These are phyloP conservation scores for Hemileccinum rubropunctum DNA, from an alignment of 768 basidiomycete genomes.

Conservation along the genomic window DNA sequence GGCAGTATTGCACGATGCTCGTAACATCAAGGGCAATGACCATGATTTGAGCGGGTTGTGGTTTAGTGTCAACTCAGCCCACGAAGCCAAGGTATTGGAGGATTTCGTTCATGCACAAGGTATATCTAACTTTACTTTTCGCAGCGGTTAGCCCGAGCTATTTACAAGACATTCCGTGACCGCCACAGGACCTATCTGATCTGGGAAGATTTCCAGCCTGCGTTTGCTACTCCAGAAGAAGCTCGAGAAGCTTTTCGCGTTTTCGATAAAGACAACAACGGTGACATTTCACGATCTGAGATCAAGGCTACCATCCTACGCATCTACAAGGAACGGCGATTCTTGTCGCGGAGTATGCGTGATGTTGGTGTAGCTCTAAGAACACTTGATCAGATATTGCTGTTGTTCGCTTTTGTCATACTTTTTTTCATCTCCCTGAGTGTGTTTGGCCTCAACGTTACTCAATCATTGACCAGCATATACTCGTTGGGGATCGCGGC, in stretches of 20 bases:
- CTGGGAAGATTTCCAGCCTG: conserved; percentile 68
- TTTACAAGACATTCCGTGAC: conserved; percentile 59
- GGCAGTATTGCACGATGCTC: conserved; percentile 74
- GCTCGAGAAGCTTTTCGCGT: conserved; percentile 70
- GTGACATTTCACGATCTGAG: conserved; percentile 73
- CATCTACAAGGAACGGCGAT: conserved; percentile 77
- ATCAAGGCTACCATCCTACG: conserved; percentile 66
- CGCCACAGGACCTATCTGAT: conserved; percentile 57
- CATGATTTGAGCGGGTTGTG: conserved; percentile 41
- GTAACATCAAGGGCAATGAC: conserved; percentile 57
- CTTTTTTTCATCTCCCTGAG: conserved; percentile 73
- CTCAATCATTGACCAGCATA: conserved; percentile 64
- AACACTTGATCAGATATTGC: conserved; percentile 61
- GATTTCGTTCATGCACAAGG: not conserved
- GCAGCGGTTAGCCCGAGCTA: conserved; percentile 66
- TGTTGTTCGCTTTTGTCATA: conserved; percentile 60
- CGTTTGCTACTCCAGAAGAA: conserved; percentile 53
- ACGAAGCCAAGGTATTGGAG: conserved; percentile 61
- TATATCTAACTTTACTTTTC: not conserved
- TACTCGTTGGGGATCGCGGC: conserved; percentile 71
- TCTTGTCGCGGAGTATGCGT: conserved; percentile 72
- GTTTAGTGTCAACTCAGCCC: conserved; percentile 54
- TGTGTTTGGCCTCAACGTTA: conserved; percentile 66
- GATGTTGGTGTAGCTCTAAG: conserved; percentile 67
- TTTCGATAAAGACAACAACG: conserved; percentile 75